Percentiles rank a stretch among this genome's conserved stretches.
Conservation (phyloP, 1,284 basidiomycete species). For the Pholiota adiposa region DNA sequence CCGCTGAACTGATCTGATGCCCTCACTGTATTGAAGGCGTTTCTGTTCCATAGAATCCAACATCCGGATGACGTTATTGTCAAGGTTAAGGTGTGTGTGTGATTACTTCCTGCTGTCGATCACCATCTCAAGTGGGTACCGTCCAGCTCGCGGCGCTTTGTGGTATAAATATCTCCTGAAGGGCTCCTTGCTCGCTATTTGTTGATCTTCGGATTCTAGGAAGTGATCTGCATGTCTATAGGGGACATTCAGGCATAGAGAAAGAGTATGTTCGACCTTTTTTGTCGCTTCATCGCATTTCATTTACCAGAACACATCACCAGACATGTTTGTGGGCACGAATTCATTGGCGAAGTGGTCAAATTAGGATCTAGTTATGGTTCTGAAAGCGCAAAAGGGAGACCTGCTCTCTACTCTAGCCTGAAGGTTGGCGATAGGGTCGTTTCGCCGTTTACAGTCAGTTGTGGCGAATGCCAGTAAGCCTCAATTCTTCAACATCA, state of each 20-base stretch:
- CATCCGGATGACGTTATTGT: constrained; percentile 78
- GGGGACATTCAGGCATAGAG: constrained; percentile 53
- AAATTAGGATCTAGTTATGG: constrained; percentile 71
- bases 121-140: not conserved
- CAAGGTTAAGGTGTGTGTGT: constrained; percentile 68
- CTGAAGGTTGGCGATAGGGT: constrained; percentile 83
- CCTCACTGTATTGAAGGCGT: not conserved
- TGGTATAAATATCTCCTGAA: constrained; percentile 43
- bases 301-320: not conserved
- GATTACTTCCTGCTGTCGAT: too few species aligned
- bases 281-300: not conserved
- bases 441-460: constrained; percentile 86
- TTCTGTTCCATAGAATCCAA: constrained; percentile 51
- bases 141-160: constrained; percentile 72
- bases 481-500: too few species aligned
- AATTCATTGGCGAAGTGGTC: constrained; percentile 82
- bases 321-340: constrained; percentile 78
- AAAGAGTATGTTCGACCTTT: constrained; percentile 36
- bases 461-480: constrained; percentile 82
- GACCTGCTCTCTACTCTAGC: constrained; percentile 66
- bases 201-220: constrained; percentile 30
- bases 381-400: constrained; percentile 38
- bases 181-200: not conserved
- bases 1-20: constrained; percentile 3
- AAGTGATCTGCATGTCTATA: constrained; percentile 83